Conservation (phyloP, 1,284 basidiomycete species). For the Acaromyces ingoldii region DNA sequence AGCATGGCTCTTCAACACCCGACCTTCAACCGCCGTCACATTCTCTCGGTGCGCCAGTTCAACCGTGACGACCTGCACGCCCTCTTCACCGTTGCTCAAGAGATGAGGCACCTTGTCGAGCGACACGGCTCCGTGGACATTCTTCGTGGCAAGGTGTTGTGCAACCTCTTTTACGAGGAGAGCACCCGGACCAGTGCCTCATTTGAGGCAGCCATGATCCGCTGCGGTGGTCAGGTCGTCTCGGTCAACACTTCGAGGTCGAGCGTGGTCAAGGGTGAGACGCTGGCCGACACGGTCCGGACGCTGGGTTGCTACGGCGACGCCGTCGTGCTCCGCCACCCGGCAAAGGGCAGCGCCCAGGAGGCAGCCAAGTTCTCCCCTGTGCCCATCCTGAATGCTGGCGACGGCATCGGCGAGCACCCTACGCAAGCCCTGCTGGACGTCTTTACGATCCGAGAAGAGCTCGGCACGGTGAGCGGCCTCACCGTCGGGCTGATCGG, state of each 20-base stretch:
- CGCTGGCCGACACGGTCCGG: slow-evolving; percentile 84
- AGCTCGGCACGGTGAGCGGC: slow-evolving; percentile 95
- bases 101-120: slow-evolving; percentile 94
- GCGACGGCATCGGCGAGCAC: slow-evolving; percentile 95
- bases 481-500: slow-evolving; percentile 86
- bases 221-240: slow-evolving; percentile 91
- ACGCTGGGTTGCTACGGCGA: slow-evolving; percentile 95
- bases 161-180: slow-evolving; percentile 96
- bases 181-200: slow-evolving; percentile 81
- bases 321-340: slow-evolving; percentile 89
- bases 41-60: slow-evolving; percentile 92
- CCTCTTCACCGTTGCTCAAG: slow-evolving; percentile 88
- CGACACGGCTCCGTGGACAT: slow-evolving; percentile 83
- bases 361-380: slow-evolving; percentile 78
- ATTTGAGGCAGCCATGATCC: slow-evolving; percentile 99
- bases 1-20: slow-evolving; percentile 51
- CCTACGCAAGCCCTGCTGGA: slow-evolving; percentile 79
- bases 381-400: slow-evolving; percentile 92
- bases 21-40: slow-evolving; percentile 72
- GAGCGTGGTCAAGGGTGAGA: slow-evolving; percentile 91
- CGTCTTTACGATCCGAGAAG: slow-evolving; percentile 94
- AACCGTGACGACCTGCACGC: slow-evolving; percentile 83
- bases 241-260: slow-evolving; percentile 74
- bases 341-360: slow-evolving; percentile 76
- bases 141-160: slow-evolving; percentile 83